Evolutionary conservation across 2,329 filamentous ascomycete species (phyloP), one percentile per base, ranked within the genome.

Genomic region (Neofusicoccum ribis): DNA sequence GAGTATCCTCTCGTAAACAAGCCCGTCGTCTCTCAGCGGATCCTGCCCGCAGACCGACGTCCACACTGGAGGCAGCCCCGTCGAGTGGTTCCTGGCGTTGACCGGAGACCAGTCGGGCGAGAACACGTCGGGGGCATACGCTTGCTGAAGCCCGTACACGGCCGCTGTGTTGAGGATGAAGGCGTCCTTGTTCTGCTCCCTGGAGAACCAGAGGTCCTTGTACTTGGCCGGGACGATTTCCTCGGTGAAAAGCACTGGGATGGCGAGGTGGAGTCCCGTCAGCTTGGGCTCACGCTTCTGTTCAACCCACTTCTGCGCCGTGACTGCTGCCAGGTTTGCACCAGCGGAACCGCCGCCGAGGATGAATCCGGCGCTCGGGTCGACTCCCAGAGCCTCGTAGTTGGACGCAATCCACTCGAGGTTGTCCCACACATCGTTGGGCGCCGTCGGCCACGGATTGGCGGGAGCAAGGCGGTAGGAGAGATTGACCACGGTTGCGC

Each of bases 381-480:
- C 59, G 8, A 3, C 59, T 1, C 58, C 58, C 14, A 61, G 43
- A 2, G 9, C 7, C 1, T 50, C 34, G 58, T 9, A 2, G 44
- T 49, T 50, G 44, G 44, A 31, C 1, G 46, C 36, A 2, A 77
- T 69, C 73, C 76, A 79, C 65, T 71, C 67, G 0, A 78, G 46
- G 4, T 72, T 73, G 56, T 59, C 56, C 56, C 56, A 59, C 4
- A 47, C 56, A 15, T 59, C 56, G 56, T 59, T 46, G 2, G 56
- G 56, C 7, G 27, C 39, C 3, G 41, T 43, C 15, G 56, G 56
- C 7, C 15, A 59, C 14, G 14, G 23, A 15, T 59, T 23, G 2
- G 15, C 12, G 1, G 56, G 56, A 17, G 31, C 41, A 5, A 59
- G 56, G 8, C 56, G 56, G 56, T 59, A 59, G 2, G 41, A 31